Percentiles rank a stretch among this genome's conserved stretches.
phyloP scores from a whole-genome alignment of 2,329 filamentous ascomycete genomes.

The Epicoccum sorghinum region DNA sequence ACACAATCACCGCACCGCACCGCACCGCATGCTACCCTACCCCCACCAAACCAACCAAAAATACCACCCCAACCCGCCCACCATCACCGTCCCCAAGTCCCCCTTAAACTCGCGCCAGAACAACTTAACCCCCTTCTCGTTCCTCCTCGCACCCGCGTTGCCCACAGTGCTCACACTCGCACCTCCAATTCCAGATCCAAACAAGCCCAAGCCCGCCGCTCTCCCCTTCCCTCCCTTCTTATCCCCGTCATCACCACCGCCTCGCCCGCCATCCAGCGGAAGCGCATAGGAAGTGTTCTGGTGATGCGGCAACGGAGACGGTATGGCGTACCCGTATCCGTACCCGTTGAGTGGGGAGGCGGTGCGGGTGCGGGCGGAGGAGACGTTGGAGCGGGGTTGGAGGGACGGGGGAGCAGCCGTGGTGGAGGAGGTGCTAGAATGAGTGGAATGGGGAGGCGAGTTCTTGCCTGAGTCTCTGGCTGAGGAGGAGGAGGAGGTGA shows the following conservation, averaged over 20 bases:
- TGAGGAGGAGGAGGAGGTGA: too few species aligned
- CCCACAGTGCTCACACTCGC: conserved; percentile 21
- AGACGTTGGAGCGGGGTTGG: not conserved
- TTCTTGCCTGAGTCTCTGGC: too few species aligned
- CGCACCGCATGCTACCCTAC: too few species aligned
- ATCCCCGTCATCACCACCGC: too few species aligned
- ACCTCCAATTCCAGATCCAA: too few species aligned
- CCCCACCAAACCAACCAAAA: conserved; percentile 69
- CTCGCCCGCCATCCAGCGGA: conserved; percentile 50
- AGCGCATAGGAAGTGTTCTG: conserved; percentile 30
- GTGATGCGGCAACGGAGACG: conserved; percentile 13
- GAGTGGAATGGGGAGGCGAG: not conserved
- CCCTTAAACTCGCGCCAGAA: conserved; percentile 63
- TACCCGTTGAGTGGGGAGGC: not conserved
- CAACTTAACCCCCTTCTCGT: conserved; percentile 46
- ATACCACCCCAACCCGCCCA: conserved; percentile 70
- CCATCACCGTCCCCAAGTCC: conserved; percentile 66
- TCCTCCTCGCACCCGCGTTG: conserved; percentile 32
- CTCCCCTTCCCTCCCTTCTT: too few species aligned
- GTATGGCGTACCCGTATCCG: conserved; percentile 37
- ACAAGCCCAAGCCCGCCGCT: too few species aligned
- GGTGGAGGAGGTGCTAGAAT: conserved; percentile 41
- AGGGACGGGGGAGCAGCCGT: not conserved
- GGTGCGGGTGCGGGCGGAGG: not conserved
- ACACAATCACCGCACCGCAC: too few species aligned